Evolutionary conservation across 768 basidiomycete genomes (phyloP).

Genomic region (Lenzites betulinus): DNA sequence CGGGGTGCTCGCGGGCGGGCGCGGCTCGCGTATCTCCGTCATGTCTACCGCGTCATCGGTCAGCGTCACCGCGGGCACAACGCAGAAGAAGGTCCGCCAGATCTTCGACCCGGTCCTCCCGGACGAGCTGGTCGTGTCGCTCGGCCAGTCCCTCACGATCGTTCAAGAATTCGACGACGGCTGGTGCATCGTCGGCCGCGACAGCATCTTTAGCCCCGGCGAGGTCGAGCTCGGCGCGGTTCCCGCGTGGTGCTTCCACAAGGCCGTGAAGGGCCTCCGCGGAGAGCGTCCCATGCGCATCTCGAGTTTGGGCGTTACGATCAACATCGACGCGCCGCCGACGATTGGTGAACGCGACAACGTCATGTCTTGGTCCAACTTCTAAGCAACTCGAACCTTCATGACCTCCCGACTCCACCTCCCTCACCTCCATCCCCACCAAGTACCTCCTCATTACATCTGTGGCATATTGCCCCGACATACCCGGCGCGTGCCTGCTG

Average conservation of each 20-base stretch:
- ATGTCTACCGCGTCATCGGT: conserved; percentile 23
- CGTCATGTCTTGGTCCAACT: conserved; percentile 74
- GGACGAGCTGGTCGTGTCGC: conserved; percentile 64
- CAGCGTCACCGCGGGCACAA: conserved; percentile 13
- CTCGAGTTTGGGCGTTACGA: conserved; percentile 54
- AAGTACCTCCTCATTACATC: not conserved
- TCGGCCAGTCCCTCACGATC: conserved; percentile 63
- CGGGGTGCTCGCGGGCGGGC: conserved; percentile 7
- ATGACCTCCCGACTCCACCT: not conserved
- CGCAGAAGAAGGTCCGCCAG: conserved; percentile 55
- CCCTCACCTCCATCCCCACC: not conserved
- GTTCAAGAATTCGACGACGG: conserved; percentile 76
- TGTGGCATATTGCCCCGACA: conserved; percentile 1
- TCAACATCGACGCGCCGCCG: conserved; percentile 47
- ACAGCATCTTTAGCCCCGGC: conserved; percentile 37
- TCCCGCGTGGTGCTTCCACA: conserved; percentile 77
- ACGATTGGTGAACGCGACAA: conserved; percentile 45
- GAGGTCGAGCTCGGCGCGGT: conserved; percentile 70
- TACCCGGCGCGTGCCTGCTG: conserved; percentile 8
- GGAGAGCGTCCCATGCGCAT: conserved; percentile 67
- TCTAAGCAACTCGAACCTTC: conserved; percentile 29
- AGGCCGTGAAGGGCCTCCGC: conserved; percentile 57
- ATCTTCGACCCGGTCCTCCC: conserved; percentile 69
- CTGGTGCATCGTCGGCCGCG: conserved; percentile 74
- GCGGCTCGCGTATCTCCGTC: conserved; percentile 24